phyloP scores from a whole-genome alignment of 768 basidiomycete species.

The Lentinula boryana region DNA sequence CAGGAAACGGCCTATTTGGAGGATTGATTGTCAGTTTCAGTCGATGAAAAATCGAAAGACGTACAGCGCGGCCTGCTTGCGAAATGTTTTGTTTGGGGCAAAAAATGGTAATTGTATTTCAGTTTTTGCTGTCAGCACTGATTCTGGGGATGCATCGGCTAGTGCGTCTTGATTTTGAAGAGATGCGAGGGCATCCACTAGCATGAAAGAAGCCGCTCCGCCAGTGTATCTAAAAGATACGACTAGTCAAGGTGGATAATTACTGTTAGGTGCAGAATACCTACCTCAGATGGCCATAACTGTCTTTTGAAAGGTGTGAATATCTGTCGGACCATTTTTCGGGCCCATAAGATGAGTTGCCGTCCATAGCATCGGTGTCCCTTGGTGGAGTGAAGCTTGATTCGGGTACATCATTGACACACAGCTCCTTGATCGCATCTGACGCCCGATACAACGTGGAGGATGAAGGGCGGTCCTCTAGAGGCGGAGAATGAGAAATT shows the following conservation, averaged over 20 bases:
- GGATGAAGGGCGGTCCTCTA: background rate
- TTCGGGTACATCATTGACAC: background rate
- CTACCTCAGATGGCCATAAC: slow-evolving; percentile 14
- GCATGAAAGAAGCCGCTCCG: slow-evolving; percentile 12
- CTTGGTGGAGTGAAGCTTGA: background rate
- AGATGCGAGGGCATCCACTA: slow-evolving; percentile 11
- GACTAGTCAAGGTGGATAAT: background rate
- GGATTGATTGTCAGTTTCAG: background rate
- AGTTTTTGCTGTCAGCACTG: background rate
- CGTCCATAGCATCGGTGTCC: background rate
- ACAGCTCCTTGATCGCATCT: slow-evolving; percentile 7
- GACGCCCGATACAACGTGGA: slow-evolving; percentile 7
- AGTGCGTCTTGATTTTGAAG: slow-evolving; percentile 2
- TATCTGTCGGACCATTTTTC: slow-evolving; percentile 14
- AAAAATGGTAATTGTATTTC: slow-evolving; percentile 11
- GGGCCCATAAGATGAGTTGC: slow-evolving; percentile 1
- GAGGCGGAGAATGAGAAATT: background rate
- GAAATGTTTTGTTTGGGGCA: slow-evolving; percentile 6
- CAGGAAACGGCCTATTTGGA: slow-evolving; percentile 8
- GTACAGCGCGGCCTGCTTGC: slow-evolving; percentile 8
- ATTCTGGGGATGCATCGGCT: slow-evolving; percentile 5
- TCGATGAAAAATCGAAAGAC: background rate
- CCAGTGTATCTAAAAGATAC: slow-evolving; percentile 10
- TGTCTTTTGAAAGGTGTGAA: slow-evolving; percentile 13
- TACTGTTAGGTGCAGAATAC: background rate